Conservation (phyloP, 768 basidiomycete genomes). For the Tylopilus rubrobrunneus region DNA sequence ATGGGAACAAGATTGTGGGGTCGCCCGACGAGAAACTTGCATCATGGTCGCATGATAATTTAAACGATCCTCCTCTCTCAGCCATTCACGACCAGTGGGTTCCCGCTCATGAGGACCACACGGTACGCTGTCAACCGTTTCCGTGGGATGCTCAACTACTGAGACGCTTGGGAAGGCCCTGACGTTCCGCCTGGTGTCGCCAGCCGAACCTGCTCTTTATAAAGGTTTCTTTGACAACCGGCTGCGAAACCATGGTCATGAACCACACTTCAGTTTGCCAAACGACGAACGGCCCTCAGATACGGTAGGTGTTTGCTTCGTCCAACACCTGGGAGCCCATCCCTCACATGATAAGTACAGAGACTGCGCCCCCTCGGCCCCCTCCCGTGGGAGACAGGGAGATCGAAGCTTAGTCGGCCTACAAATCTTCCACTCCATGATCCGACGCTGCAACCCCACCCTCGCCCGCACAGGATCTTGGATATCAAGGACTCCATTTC, state of each 20-base stretch:
- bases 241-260: conserved; percentile 1
- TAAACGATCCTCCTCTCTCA: conserved; percentile 8
- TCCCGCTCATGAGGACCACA: conserved; percentile 16
- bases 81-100: conserved; percentile 19
- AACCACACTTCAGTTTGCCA: conserved; percentile 5
- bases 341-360: conserved; percentile 4
- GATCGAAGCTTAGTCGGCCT: not conserved
- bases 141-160: not conserved
- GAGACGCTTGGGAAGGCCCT: conserved; percentile 13
- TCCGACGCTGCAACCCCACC: conserved; percentile 17
- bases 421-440: not conserved
- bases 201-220: conserved; percentile 15
- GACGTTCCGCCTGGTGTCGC: conserved; percentile 16
- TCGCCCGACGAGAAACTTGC: conserved; percentile 43
- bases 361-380: not conserved
- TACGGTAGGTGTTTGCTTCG: conserved; percentile 1
- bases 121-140: conserved; percentile 8
- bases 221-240: conserved; percentile 3
- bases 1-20: conserved; percentile 32
- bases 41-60: conserved; percentile 27
- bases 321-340: conserved; percentile 32
- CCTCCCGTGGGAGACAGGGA: not conserved
- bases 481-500: conserved; percentile 19
- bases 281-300: conserved; percentile 7
- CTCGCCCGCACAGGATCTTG: conserved; percentile 34